Evolutionary conservation across 768 basidiomycete species (phyloP).

Genomic region (Mycena capillaripes): DNA sequence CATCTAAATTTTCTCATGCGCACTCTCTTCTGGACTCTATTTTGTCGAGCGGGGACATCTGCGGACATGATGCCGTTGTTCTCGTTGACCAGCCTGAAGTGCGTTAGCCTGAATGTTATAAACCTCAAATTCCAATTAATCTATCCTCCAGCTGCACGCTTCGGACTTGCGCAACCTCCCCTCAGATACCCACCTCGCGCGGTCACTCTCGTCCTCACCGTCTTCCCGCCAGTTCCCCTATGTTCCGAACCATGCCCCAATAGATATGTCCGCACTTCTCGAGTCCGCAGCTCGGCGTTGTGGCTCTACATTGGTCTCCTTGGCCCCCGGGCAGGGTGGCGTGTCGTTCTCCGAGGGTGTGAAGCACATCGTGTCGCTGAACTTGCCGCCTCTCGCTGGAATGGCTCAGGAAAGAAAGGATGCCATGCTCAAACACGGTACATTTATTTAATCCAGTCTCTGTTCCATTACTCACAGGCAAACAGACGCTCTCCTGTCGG

Average conservation of each 20-base stretch:
- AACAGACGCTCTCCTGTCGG: conserved; percentile 61
- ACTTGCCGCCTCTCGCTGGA: conserved; percentile 65
- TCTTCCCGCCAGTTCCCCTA: conserved; percentile 77
- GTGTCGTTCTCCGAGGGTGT: conserved; percentile 50
- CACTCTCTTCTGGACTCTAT: conserved; percentile 60
- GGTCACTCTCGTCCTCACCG: conserved; percentile 61
- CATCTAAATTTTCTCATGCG: conserved; percentile 46
- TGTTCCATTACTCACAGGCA: conserved; percentile 16
- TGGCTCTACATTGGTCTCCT: conserved; percentile 61
- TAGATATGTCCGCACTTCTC: conserved; percentile 53
- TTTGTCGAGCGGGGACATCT: conserved; percentile 61
- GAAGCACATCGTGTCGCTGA: conserved; percentile 72
- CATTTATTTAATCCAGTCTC: conserved; percentile 34
- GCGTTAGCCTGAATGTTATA: conserved; percentile 43
- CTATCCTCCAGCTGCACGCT: conserved; percentile 70
- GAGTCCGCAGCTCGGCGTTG: conserved; percentile 66
- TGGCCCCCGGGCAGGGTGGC: conserved; percentile 54
- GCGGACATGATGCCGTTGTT: conserved; percentile 75
- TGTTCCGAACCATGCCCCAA: conserved; percentile 50
- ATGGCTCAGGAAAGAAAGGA: conserved; percentile 59
- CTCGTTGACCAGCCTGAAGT: conserved; percentile 83
- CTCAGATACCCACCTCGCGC: conserved; percentile 63
- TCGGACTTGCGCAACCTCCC: conserved; percentile 79
- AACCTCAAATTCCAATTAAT: background rate
- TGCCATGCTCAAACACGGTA: conserved; percentile 69